Conservation (phyloP, 164 flowering plant genomes). For the Macadamia integrifolia region DNA sequence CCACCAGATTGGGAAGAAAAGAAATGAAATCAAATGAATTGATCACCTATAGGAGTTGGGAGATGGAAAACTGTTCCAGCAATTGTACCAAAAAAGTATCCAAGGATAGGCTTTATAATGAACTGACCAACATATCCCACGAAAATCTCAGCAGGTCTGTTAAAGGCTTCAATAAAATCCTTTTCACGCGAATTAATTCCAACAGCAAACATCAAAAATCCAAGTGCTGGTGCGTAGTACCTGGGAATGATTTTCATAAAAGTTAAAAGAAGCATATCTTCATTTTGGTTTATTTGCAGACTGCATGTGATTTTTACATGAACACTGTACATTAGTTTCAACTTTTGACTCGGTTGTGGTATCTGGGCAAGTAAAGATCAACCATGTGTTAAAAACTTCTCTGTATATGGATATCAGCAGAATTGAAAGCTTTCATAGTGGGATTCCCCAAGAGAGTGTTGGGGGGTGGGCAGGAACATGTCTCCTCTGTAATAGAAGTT, state of each 20-base stretch:
- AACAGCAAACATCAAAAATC: constrained; percentile 98
- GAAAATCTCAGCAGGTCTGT: constrained; percentile 62
- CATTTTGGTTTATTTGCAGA: neutral
- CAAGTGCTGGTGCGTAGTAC: constrained; percentile 96
- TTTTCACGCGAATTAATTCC: constrained; percentile 87
- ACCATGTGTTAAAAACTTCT: neutral
- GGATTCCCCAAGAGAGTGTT: neutral
- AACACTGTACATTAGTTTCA: neutral
- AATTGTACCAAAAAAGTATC: constrained; percentile 64
- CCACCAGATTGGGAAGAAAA: neutral
- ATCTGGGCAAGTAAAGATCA: neutral
- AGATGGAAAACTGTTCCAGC: constrained; percentile 59
- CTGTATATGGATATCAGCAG: neutral
- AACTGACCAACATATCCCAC: constrained; percentile 89
- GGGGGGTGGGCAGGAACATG: too few species aligned
- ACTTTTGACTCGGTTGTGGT: too few species aligned
- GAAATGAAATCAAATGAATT: constrained; percentile 4
- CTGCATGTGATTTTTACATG: neutral
- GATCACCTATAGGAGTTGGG: constrained; percentile 73
- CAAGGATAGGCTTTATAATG: constrained; percentile 73
- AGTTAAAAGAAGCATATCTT: neutral
- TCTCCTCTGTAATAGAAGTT: too few species aligned
- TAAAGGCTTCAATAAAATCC: constrained; percentile 86
- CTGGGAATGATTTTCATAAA: constrained; percentile 29
- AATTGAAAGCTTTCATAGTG: neutral